These are phyloP conservation scores for Flueggea neowawraea DNA, from an alignment of 441 rosid species.

Conservation along the genomic window DNA sequence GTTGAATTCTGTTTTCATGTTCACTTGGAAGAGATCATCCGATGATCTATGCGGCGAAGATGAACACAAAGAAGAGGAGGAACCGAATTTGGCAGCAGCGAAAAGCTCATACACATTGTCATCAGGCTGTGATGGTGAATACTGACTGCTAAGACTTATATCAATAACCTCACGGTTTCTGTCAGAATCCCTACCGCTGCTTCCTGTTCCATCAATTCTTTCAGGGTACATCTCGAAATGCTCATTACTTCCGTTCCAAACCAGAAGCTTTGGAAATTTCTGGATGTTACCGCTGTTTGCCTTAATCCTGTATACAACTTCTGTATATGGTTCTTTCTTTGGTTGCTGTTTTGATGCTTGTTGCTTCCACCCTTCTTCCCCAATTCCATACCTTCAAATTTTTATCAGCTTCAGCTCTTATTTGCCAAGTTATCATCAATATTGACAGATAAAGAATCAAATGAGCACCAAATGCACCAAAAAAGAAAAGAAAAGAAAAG, in stretches of 20 bases:
- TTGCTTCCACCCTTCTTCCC: slow-evolving; percentile 12
- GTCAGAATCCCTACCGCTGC: slow-evolving; percentile 7
- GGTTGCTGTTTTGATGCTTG: neutral
- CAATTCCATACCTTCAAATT: slow-evolving; percentile 37
- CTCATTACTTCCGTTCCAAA: slow-evolving; percentile 1
- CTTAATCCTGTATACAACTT: slow-evolving; percentile 7
- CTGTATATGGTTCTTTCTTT: slow-evolving; percentile 4
- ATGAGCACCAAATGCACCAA: too few relatives aligned
- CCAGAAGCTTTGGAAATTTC: slow-evolving; percentile 7
- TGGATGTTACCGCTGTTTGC: neutral
- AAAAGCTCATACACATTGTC: slow-evolving; percentile 3
- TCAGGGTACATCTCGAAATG: neutral
- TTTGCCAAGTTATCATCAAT: neutral
- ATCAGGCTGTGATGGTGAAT: slow-evolving; percentile 2
- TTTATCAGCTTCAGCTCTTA: neutral
- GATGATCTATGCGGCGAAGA: slow-evolving; percentile 26
- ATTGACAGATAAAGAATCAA: too few relatives aligned
- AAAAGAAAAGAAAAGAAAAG: too few relatives aligned
- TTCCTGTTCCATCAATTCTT: neutral
- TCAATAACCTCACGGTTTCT: slow-evolving; percentile 7
- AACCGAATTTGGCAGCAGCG: slow-evolving; percentile 11
- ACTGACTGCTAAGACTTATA: slow-evolving; percentile 7
- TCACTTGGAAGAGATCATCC: slow-evolving; percentile 23
- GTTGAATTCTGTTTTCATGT: neutral
- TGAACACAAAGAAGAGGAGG: slow-evolving; percentile 14